These are phyloP conservation scores for Antrodiella citrinella DNA, from an alignment of 768 basidiomycete species.

Conservation along the genomic window DNA sequence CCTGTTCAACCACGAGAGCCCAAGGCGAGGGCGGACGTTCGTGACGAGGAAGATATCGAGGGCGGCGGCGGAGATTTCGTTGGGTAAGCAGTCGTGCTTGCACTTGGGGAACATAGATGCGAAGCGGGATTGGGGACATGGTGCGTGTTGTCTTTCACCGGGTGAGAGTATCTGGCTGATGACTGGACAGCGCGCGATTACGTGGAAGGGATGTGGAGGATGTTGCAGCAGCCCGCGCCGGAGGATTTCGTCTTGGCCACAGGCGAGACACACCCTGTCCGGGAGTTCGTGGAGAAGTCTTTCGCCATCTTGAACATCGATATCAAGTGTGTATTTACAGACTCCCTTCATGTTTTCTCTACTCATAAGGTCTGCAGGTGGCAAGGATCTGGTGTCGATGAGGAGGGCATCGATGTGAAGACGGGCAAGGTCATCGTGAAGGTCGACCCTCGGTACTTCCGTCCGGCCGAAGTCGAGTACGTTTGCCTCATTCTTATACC, in stretches of 20 bases:
- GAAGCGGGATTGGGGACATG: conserved; percentile 97
- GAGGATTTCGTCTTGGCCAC: conserved; percentile 95
- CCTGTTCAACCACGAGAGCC: conserved; percentile 97
- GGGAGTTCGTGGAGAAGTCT: conserved; percentile 87
- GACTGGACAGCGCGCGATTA: conserved; percentile 63
- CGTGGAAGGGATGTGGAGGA: conserved; percentile 96
- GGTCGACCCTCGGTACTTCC: conserved; percentile 87
- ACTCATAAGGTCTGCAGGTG: conserved; percentile 39
- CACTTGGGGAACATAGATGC: conserved; percentile 95
- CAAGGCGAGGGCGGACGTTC: conserved; percentile 89
- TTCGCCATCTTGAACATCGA: conserved; percentile 62
- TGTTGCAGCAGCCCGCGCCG: conserved; percentile 79
- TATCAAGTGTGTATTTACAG: conserved; percentile 42
- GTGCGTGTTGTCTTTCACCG: conserved; percentile 31
- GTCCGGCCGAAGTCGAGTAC: conserved; percentile 91
- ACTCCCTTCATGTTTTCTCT: conserved; percentile 3
- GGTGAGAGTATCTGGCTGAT: conserved; percentile 3
- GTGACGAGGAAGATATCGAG: conserved; percentile 93
- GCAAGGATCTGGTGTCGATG: conserved; percentile 68
- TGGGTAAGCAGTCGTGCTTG: conserved; percentile 84
- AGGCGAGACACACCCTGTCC: conserved; percentile 91
- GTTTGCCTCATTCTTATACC: conserved; percentile 24
- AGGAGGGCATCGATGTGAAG: conserved; percentile 67
- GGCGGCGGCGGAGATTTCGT: conserved; percentile 84
- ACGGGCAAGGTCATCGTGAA: conserved; percentile 70